Percentiles rank a stretch among this genome's conserved stretches.
These are phyloP conservation scores for Clonostachys solani DNA, from an alignment of 2,329 filamentous ascomycete genomes.

Conservation along the genomic window DNA sequence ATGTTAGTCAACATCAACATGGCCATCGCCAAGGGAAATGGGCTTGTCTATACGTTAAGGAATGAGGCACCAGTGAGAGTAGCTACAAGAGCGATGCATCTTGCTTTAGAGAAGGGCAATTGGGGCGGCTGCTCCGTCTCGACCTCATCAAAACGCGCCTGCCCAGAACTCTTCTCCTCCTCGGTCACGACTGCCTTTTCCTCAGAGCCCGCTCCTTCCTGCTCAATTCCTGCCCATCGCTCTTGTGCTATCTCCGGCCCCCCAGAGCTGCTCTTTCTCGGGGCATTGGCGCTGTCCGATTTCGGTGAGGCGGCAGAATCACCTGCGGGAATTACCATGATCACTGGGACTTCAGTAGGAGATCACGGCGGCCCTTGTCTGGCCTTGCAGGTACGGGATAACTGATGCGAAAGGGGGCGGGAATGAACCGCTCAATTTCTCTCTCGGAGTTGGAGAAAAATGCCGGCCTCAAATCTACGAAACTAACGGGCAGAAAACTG, in stretches of 20 bases:
- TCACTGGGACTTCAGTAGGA: too few relatives aligned
- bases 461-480: neutral
- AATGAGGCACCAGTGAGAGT: conserved; percentile 53
- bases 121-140: conserved; percentile 12
- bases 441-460: neutral
- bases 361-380: too few relatives aligned
- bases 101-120: conserved; percentile 40
- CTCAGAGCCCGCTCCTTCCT: neutral
- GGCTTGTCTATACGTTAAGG: conserved; percentile 39
- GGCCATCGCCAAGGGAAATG: too few relatives aligned
- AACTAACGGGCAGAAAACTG: too few relatives aligned
- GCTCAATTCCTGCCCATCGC: neutral
- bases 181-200: conserved; percentile 2
- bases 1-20: neutral
- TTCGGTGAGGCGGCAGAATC: too few relatives aligned
- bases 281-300: too few relatives aligned
- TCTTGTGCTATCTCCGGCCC: too few relatives aligned
- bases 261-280: too few relatives aligned
- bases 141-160: neutral
- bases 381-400: too few relatives aligned
- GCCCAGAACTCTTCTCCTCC: neutral
- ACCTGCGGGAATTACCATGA: too few relatives aligned
- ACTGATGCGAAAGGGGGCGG: too few relatives aligned
- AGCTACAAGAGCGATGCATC: conserved; percentile 48
- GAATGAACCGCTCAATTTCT: neutral